Base-by-base conservation (phyloP, 495 filamentous ascomycete species). In the Mytilinidion resinicola region DNA sequence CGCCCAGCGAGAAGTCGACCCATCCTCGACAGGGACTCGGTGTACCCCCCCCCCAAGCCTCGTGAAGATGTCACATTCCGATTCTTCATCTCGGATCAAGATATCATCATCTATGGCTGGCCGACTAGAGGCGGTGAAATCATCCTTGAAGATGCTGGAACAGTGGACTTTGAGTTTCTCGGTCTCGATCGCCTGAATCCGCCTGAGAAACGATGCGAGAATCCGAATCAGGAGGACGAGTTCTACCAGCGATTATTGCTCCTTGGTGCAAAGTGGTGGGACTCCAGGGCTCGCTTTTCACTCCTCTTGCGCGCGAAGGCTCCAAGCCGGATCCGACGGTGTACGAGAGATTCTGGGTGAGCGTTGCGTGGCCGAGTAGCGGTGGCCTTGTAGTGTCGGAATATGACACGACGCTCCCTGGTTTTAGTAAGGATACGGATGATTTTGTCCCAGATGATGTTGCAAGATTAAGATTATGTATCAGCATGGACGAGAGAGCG, bases 241-340 rank as follows among this genome's bases (percentile, higher is more conserved):
- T 66, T 66, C 47, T 63, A 50, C 52, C 21, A 57, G 35, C 56
- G 53, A n/a, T 34, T 68, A 38, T 52, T 68, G 17, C 42, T 62
- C 21, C 59, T 66, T 8, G 63, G 63, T 5, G 65, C 59, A 15
- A 68, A 63, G 44, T 68, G 63, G 63, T 68, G 56, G 55, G 65
- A 68, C 52, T 57, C 48, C 20, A 21, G 51, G 25, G 20, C 53
- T 8, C 54, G 59, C n/a, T 53, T 57, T 33, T 34, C 10, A 2
- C 20, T 62, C 7, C 21, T 53, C 46, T 47, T 17, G 41, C 47
- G 47, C 47, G 56, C 48, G 42, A 60, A n/a, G 49, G 43, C 7
- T 19, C 38, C 9, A 49, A 57, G 38, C 59, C 54, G n/a, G 33
- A 21, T 12, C 59, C 54, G 21, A 52, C 59, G 47, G 47, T 19